A percentile compares a stretch with the other conserved stretches of the same genome.
Evolutionary conservation across 331 rosid species (phyloP).

Genomic region (Dryas integrifolia): DNA sequence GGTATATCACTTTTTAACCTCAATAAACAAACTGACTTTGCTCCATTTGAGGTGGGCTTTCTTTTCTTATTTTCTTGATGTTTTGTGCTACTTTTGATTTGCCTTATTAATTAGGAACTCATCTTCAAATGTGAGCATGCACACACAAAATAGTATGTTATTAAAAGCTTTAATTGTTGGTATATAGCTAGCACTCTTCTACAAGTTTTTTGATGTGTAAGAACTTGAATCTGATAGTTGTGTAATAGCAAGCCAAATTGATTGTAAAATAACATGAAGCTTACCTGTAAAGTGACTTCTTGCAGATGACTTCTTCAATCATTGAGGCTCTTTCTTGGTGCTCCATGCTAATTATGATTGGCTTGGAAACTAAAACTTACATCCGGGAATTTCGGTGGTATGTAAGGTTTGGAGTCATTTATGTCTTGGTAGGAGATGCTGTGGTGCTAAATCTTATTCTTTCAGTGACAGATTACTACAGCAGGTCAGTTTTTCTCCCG

Average conservation of each 20-base stretch:
- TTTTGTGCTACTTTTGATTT: background rate
- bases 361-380: slow-evolving; percentile 64
- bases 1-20: slow-evolving; percentile 54
- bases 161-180: slow-evolving; percentile 8
- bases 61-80: slow-evolving; percentile 1
- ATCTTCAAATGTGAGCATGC: background rate
- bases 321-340: slow-evolving; percentile 68
- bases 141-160: background rate
- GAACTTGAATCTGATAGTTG: slow-evolving; percentile 4
- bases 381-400: slow-evolving; percentile 72
- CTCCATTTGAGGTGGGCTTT: slow-evolving; percentile 78
- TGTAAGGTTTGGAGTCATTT: slow-evolving; percentile 70
- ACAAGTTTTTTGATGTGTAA: no score
- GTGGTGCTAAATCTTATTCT: slow-evolving; percentile 64
- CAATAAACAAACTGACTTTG: slow-evolving; percentile 39
- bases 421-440: slow-evolving; percentile 70
- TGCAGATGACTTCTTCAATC: slow-evolving; percentile 46
- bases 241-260: background rate
- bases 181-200: slow-evolving; percentile 2
- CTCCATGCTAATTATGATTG: slow-evolving; percentile 54
- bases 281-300: background rate
- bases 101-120: background rate
- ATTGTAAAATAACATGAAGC: slow-evolving; percentile 18
- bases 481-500: slow-evolving; percentile 46
- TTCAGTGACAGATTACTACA: slow-evolving; percentile 51